phyloP scores from a whole-genome alignment of 495 filamentous ascomycete genomes.

The Neurospora sp. region DNA sequence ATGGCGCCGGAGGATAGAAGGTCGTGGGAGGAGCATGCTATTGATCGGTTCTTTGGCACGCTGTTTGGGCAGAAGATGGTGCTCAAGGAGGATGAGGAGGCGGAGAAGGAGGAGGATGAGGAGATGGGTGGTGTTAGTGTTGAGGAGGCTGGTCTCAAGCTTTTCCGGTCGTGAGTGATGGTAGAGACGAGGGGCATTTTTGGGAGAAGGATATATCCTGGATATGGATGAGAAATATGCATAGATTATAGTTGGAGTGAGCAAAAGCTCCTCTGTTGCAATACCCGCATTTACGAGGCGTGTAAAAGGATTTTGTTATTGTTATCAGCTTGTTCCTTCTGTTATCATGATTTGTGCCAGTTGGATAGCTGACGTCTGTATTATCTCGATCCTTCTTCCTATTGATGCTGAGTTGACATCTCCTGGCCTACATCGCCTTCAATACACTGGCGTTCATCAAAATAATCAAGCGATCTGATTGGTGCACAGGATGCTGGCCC shows the following conservation, averaged over 20 bases:
- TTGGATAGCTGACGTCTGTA: background rate
- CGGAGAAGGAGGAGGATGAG: constrained; percentile 37
- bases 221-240: background rate
- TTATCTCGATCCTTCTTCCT: background rate
- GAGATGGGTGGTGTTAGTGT: constrained; percentile 46
- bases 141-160: constrained; percentile 60
- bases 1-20: constrained; percentile 86
- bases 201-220: background rate
- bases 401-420: background rate
- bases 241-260: background rate
- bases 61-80: constrained; percentile 72
- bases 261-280: background rate
- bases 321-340: background rate
- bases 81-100: constrained; percentile 56
- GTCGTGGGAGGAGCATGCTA: constrained; percentile 63
- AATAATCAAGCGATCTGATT: background rate
- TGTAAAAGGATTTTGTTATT: background rate
- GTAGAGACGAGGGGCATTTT: too few relatives aligned
- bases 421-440: background rate
- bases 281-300: background rate
- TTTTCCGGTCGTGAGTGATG: constrained; percentile 51
- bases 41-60: constrained; percentile 81
- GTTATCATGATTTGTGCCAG: background rate
- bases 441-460: background rate
- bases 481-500: background rate